Conservation (phyloP, 495 filamentous ascomycete genomes). For the Lophiotrema nucula region DNA sequence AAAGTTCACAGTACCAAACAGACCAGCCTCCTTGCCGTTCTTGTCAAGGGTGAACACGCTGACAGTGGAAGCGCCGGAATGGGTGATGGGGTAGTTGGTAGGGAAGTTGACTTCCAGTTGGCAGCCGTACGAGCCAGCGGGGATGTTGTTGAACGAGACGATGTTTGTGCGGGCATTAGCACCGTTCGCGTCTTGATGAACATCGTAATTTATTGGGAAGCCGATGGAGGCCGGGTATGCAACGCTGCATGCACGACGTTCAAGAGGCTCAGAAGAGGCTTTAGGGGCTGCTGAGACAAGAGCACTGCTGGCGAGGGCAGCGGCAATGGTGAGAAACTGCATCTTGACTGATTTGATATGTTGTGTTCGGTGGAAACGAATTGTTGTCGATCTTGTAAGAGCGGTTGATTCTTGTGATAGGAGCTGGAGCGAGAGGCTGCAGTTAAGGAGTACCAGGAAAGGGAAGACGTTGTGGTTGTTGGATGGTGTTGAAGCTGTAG, state of each 20-base stretch:
- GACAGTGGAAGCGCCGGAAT: slow-evolving; percentile 20
- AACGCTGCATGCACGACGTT: slow-evolving; percentile 25
- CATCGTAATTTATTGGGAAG: slow-evolving; percentile 29
- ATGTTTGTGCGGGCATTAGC: slow-evolving; percentile 11
- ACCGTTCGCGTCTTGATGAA: slow-evolving; percentile 22
- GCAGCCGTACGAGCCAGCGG: slow-evolving; percentile 31
- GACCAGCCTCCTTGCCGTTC: neutral
- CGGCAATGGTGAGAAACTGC: slow-evolving; percentile 30
- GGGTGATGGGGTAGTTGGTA: slow-evolving; percentile 25
- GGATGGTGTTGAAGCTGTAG: neutral
- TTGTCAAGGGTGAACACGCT: slow-evolving; percentile 19
- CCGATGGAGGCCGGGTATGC: slow-evolving; percentile 27
- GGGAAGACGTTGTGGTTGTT: neutral
- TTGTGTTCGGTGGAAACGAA: neutral
- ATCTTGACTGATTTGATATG: slow-evolving; percentile 18
- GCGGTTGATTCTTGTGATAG: neutral
- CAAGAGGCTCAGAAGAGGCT: slow-evolving; percentile 9
- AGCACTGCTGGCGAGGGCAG: slow-evolving; percentile 23
- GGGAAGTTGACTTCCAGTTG: slow-evolving; percentile 33
- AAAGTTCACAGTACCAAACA: slow-evolving; percentile 31
- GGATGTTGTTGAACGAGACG: slow-evolving; percentile 23
- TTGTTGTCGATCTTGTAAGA: neutral
- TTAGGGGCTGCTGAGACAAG: slow-evolving; percentile 24
- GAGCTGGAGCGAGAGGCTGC: neutral
- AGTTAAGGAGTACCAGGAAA: neutral